These are phyloP conservation scores for Multifurca ochricompacta DNA, from an alignment of 768 basidiomycete genomes.

Conservation along the genomic window DNA sequence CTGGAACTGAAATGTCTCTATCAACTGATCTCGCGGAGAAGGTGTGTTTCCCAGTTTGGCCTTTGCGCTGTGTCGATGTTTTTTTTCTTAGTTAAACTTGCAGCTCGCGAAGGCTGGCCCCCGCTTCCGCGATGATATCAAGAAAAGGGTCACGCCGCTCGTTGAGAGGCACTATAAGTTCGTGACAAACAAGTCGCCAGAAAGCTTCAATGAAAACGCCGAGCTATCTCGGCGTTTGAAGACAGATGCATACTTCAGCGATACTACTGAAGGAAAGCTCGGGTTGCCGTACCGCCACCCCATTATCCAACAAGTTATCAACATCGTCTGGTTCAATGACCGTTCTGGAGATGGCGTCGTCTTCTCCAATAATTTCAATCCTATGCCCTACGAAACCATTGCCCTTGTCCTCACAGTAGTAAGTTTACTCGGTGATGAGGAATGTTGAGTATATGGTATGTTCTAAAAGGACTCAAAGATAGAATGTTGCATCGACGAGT, in stretches of 20 bases:
- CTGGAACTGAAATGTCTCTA: neutral
- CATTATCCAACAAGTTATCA: conserved; percentile 10
- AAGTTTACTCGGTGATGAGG: neutral
- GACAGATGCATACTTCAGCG: conserved; percentile 1
- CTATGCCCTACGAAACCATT: conserved; percentile 15
- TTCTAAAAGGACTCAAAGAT: neutral
- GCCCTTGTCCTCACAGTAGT: conserved; percentile 13
- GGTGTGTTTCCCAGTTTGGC: neutral
- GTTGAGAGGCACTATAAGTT: conserved; percentile 13
- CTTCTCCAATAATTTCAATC: conserved; percentile 6
- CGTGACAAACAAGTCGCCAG: conserved; percentile 8
- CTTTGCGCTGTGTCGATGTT: neutral
- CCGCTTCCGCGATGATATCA: conserved; percentile 1
- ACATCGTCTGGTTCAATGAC: conserved; percentile 14
- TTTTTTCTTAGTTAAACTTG: neutral
- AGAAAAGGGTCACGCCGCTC: conserved; percentile 7
- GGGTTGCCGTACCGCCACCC: conserved; percentile 10
- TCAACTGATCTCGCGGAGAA: neutral
- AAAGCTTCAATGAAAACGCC: conserved; percentile 1
- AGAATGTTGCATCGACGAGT: conserved; percentile 15
- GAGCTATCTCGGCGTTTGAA: conserved; percentile 1
- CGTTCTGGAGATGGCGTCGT: conserved; percentile 10
- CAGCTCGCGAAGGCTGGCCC: conserved; percentile 1
- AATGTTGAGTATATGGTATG: neutral
- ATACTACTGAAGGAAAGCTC: neutral